Conservation (phyloP, 257 asterid species). For the Knoxia roxburghii region DNA sequence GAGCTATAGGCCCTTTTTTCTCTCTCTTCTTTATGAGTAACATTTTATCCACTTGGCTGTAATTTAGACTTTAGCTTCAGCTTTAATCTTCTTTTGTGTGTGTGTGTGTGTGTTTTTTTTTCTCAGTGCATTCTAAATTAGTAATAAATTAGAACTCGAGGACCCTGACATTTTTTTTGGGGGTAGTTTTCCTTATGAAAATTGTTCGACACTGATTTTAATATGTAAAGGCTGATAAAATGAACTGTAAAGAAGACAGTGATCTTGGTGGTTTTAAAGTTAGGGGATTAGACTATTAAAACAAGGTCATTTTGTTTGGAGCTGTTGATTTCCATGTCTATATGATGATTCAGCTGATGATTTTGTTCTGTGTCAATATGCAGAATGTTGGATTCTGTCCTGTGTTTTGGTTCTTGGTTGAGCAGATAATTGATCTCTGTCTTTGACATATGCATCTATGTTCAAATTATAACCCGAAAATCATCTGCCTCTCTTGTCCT, state of each 20-base stretch:
- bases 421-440: neutral
- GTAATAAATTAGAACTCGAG: neutral
- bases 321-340: too few relatives aligned
- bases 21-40: too few relatives aligned
- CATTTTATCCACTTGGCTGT: neutral
- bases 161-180: neutral
- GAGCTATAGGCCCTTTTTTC: too few relatives aligned
- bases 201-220: too few relatives aligned
- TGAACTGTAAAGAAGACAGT: too few relatives aligned
- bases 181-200: too few relatives aligned
- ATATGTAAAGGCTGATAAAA: too few relatives aligned
- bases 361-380: neutral
- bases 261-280: too few relatives aligned
- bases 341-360: too few relatives aligned
- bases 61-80: too few relatives aligned
- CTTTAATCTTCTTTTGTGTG: too few relatives aligned
- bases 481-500: conserved; percentile 95
- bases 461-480: conserved; percentile 54
- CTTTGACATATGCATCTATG: conserved; percentile 10
- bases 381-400: neutral
- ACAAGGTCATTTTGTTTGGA: neutral
- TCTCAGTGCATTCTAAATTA: neutral
- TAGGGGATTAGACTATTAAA: neutral
- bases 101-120: neutral
- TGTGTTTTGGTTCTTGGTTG: neutral